Percentiles rank a stretch among this genome's conserved stretches.
These are phyloP conservation scores for Niebla homalea DNA, from an alignment of 495 filamentous ascomycete genomes.

Conservation along the genomic window DNA sequence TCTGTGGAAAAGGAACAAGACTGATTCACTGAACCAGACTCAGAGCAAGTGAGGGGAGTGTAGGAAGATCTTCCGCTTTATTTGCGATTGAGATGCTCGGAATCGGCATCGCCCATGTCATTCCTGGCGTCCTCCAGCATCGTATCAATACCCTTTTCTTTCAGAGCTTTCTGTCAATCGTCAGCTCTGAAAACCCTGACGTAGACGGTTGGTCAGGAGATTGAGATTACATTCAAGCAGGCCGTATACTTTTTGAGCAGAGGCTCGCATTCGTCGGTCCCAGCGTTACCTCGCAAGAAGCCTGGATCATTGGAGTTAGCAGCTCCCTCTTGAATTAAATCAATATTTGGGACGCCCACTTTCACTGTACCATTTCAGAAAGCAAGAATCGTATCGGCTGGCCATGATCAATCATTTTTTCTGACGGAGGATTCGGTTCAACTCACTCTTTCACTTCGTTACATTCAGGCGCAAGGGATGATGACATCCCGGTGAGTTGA, in stretches of 20 bases:
- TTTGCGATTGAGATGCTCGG: slow-evolving; percentile 50
- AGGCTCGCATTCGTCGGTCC: slow-evolving; percentile 67
- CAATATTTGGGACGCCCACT: slow-evolving; percentile 39
- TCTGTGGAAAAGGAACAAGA: too few relatives aligned
- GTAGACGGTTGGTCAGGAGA: neutral
- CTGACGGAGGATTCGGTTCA: neutral
- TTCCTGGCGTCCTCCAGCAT: slow-evolving; percentile 77
- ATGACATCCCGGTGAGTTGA: slow-evolving; percentile 30
- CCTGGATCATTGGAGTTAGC: slow-evolving; percentile 34
- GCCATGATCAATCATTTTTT: slow-evolving; percentile 14
- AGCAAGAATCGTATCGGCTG: slow-evolving; percentile 83
- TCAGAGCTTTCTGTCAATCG: slow-evolving; percentile 52
- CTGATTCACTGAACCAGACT: too few relatives aligned
- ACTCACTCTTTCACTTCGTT: slow-evolving; percentile 79
- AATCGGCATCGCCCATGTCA: slow-evolving; percentile 68
- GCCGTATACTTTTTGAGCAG: slow-evolving; percentile 77
- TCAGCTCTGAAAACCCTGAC: neutral
- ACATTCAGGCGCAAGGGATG: slow-evolving; percentile 55
- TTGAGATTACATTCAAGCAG: slow-evolving; percentile 57
- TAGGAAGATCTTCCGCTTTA: neutral
- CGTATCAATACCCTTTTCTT: slow-evolving; percentile 71
- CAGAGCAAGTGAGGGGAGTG: too few relatives aligned
- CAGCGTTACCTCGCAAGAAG: slow-evolving; percentile 69
- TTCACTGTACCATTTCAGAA: slow-evolving; percentile 93
- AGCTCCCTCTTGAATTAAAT: slow-evolving; percentile 4